phyloP scores from a whole-genome alignment of 2,329 filamentous ascomycete species.

The Talaromyces funiculosus region DNA sequence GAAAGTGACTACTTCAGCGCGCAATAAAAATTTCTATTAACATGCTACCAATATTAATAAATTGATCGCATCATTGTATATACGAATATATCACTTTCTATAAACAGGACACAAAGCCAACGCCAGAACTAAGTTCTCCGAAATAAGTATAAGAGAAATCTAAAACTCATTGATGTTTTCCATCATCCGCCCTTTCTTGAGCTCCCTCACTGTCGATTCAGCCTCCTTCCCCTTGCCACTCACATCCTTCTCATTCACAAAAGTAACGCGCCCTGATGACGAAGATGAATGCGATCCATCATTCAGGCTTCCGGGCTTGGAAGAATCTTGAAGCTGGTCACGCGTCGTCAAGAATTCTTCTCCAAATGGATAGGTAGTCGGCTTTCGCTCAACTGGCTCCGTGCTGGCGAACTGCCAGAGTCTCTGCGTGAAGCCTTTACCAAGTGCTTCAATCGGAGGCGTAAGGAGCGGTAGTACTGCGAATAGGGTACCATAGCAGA shows the following conservation, averaged over 20 bases:
- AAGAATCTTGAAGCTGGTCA: neutral
- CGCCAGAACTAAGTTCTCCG: neutral
- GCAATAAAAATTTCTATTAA: neutral
- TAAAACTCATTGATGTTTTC: neutral
- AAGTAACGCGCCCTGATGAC: neutral
- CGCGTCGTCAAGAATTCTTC: slow-evolving; percentile 13
- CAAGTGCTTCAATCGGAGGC: slow-evolving; percentile 18
- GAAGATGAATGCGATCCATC: neutral
- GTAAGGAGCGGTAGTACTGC: slow-evolving; percentile 20
- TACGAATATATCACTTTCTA: neutral
- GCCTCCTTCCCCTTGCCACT: neutral
- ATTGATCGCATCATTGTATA: neutral
- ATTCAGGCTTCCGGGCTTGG: neutral
- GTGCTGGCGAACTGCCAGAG: slow-evolving; percentile 16
- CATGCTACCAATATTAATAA: neutral
- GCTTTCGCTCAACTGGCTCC: slow-evolving; percentile 14
- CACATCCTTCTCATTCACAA: neutral
- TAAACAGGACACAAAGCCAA: neutral
- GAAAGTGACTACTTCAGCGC: no score
- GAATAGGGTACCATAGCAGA: slow-evolving; percentile 18
- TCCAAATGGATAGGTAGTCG: slow-evolving; percentile 17
- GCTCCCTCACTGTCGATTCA: neutral
- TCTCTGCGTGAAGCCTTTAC: slow-evolving; percentile 15
- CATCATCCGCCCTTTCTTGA: slow-evolving; percentile 1
- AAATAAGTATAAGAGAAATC: neutral